These are phyloP conservation scores for Sclerotinia trifoliorum DNA, from an alignment of 2,329 filamentous ascomycete species.

Conservation along the genomic window DNA sequence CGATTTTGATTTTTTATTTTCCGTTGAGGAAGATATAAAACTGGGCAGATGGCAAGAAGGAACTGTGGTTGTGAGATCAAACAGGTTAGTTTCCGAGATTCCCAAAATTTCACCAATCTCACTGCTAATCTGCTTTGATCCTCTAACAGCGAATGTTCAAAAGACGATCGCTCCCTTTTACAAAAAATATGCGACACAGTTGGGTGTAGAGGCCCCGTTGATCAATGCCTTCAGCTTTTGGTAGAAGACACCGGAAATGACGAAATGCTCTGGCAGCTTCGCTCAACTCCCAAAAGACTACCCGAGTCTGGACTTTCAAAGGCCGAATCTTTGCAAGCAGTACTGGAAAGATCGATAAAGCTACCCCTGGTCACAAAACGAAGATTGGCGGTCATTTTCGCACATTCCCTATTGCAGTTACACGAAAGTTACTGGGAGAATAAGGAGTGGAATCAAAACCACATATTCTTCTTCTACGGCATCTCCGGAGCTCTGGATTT, in stretches of 20 bases:
- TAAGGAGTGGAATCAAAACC: neutral
- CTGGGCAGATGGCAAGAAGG: constrained; percentile 15
- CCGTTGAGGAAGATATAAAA: constrained; percentile 2
- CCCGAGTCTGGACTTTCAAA: neutral
- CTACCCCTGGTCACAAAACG: neutral
- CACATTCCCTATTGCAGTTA: constrained; percentile 2
- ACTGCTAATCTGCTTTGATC: neutral
- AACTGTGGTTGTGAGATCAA: neutral
- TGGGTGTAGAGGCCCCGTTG: neutral
- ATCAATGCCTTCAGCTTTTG: constrained; percentile 11
- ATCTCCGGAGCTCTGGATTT: neutral
- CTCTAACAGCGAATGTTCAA: neutral
- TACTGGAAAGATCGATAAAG: neutral
- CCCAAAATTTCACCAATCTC: neutral
- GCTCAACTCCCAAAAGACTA: constrained; percentile 8
- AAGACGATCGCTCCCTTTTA: neutral
- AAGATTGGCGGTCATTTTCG: constrained; percentile 4
- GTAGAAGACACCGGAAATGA: constrained; percentile 6
- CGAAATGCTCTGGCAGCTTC: constrained; percentile 9
- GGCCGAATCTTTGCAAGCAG: neutral
- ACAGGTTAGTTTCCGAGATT: neutral
- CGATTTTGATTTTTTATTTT: constrained; percentile 10
- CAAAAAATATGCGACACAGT: constrained; percentile 11
- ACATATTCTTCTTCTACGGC: constrained; percentile 9
- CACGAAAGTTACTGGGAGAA: constrained; percentile 15